These are phyloP conservation scores for Heterobasidion occidentale DNA, from an alignment of 1,284 basidiomycete genomes.

Conservation along the genomic window DNA sequence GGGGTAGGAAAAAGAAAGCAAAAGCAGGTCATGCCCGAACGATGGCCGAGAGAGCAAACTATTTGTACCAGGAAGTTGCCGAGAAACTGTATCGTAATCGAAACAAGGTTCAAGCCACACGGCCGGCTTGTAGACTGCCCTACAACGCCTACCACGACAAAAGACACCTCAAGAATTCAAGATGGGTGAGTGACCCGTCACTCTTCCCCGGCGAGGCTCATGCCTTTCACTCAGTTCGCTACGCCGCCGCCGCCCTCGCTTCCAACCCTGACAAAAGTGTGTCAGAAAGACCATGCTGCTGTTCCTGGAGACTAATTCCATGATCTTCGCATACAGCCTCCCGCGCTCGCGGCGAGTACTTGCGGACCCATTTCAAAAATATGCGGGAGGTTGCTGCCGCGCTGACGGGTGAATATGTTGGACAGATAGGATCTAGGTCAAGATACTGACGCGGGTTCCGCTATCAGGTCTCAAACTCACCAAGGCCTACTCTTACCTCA, in stretches of 20 bases:
- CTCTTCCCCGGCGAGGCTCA: conserved; percentile 13
- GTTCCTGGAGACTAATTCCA: conserved; percentile 7
- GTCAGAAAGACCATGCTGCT: conserved; percentile 21
- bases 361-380: conserved; percentile 99
- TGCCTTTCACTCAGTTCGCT: conserved; percentile 60
- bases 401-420: conserved; percentile 57
- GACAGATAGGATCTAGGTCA: not conserved
- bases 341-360: conserved; percentile 91
- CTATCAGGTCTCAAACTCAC: conserved; percentile 81
- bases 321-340: conserved; percentile 49
- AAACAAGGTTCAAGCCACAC: conserved; percentile 15
- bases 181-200: conserved; percentile 47
- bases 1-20: no score
- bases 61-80: conserved; percentile 1
- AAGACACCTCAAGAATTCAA: conserved; percentile 42
- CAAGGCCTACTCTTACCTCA: conserved; percentile 95
- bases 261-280: conserved; percentile 91
- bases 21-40: no score
- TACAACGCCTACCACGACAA: not conserved
- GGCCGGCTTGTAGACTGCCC: not conserved
- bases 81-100: conserved; percentile 10
- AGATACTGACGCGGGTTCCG: conserved; percentile 7
- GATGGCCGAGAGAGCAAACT: not conserved
- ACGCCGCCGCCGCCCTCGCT: conserved; percentile 80
- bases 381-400: conserved; percentile 94